phyloP scores from a whole-genome alignment of 2,329 filamentous ascomycete species.

The Gaeumannomyces sp. region DNA sequence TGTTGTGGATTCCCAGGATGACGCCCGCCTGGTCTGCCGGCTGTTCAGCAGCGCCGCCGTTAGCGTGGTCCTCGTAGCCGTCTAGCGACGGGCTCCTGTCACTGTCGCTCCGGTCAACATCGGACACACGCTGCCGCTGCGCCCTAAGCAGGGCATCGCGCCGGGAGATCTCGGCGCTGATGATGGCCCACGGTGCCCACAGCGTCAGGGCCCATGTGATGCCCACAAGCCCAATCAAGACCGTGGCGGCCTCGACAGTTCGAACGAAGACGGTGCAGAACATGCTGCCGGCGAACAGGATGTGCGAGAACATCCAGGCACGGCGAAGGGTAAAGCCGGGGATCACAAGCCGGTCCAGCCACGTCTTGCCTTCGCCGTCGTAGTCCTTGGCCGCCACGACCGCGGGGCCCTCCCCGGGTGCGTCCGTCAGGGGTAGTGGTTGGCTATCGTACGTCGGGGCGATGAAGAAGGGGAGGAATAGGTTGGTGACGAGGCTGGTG shows the following conservation, averaged over 20 bases:
- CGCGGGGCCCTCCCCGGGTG: constrained; percentile 26
- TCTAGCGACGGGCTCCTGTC: constrained; percentile 17
- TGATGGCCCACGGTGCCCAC: constrained; percentile 94
- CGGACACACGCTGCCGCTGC: constrained; percentile 16
- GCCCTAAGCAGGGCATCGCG: constrained; percentile 57
- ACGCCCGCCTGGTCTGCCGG: constrained; percentile 76
- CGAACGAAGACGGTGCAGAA: constrained; percentile 75
- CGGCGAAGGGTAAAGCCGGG: constrained; percentile 80
- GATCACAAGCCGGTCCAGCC: constrained; percentile 62
- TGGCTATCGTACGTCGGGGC: constrained; percentile 66
- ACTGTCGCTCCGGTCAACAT: constrained; percentile 18
- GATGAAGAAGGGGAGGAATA: constrained; percentile 80
- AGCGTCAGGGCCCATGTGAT: constrained; percentile 89
- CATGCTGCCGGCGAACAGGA: constrained; percentile 80
- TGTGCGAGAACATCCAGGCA: constrained; percentile 76
- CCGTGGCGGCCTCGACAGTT: constrained; percentile 64
- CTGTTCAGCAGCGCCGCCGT: constrained; percentile 34
- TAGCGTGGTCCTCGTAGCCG: constrained; percentile 21
- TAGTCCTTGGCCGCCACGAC: constrained; percentile 21
- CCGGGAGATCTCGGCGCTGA: constrained; percentile 83
- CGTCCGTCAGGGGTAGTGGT: constrained; percentile 23
- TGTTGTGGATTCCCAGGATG: constrained; percentile 91
- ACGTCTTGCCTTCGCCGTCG: constrained; percentile 31
- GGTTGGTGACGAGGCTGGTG: constrained; percentile 73
- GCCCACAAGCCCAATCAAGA: constrained; percentile 74